Base-by-base conservation (phyloP, 2,329 filamentous ascomycete genomes). In the Cladophialophora carrionii region DNA sequence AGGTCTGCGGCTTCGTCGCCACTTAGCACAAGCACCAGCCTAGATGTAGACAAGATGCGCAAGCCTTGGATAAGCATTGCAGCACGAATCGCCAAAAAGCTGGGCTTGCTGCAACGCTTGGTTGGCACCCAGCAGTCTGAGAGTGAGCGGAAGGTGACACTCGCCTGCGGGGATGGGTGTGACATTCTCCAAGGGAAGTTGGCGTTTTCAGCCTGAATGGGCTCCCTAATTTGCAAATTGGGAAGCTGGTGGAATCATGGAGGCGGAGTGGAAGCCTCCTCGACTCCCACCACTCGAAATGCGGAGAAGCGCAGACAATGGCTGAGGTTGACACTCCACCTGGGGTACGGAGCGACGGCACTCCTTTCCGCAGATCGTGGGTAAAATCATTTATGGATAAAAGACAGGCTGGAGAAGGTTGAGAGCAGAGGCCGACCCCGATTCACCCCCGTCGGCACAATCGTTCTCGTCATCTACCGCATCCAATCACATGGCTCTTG, bases 181-280 rank as follows among this genome's bases (percentile, higher is more conserved):
- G 10, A 31, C 37, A 12, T 17, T 61, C 63, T 52, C 52, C 57
- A 65, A 49, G 53, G 51, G 10, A 9, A 22, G 26, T 59, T 52
- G 57, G 63, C 29, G 51, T 65, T 65, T 61, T 65, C 62, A 65
- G 63, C 52, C 62, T 64, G 62, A 64, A 64, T 60, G 41, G 48
- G 24, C 9, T 6, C 24, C 22, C 10, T 48, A n/a, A n/a, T n/a
- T 22, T 48, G 41, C 3, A 58, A 37, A 48, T 43, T 41, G 56
- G 56, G 26, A 49, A 49, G 24, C 56, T 29, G 56, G 31, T 52
- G 48, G 29, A 52, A 52, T 52, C 22, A 52, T 52, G 22, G n/a
- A 29, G 22, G 58, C 24, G 20, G 26, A 29, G 29, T 32, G 58
- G 24, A 26, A 54, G 20, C 24, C 48, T 32, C 26, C 10, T 24